phyloP scores from a whole-genome alignment of 306 rosid species.

The Calophaca sinica region DNA sequence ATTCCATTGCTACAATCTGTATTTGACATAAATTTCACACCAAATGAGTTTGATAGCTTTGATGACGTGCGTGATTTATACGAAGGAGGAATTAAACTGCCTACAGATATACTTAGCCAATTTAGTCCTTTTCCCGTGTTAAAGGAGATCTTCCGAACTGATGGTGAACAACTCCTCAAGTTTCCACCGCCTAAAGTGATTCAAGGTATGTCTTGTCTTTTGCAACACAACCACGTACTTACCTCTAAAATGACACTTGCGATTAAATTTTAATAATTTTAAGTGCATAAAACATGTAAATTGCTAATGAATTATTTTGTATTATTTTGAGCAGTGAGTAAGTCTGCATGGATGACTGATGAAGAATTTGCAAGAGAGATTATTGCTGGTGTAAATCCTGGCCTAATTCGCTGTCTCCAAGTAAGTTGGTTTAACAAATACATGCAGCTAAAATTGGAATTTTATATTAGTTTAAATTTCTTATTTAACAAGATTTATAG shows the following conservation, averaged over 20 bases:
- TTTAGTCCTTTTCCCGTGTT: slow-evolving; percentile 56
- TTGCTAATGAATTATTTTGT: no score
- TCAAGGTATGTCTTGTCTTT: slow-evolving; percentile 50
- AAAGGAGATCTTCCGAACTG: slow-evolving; percentile 50
- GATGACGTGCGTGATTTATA: slow-evolving; percentile 63
- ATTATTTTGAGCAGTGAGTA: slow-evolving; percentile 45
- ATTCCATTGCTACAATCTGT: slow-evolving; percentile 47
- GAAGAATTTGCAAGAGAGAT: slow-evolving; percentile 77
- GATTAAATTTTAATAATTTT: neutral
- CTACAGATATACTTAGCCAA: slow-evolving; percentile 41
- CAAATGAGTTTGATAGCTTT: slow-evolving; percentile 62
- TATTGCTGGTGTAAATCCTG: slow-evolving; percentile 68
- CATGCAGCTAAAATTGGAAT: neutral
- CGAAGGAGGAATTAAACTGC: slow-evolving; percentile 68
- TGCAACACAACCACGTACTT: neutral
- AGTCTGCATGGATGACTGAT: slow-evolving; percentile 71
- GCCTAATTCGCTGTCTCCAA: slow-evolving; percentile 43
- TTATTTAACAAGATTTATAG: neutral
- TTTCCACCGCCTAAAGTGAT: slow-evolving; percentile 71
- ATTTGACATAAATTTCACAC: slow-evolving; percentile 35
- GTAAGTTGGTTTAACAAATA: slow-evolving; percentile 19
- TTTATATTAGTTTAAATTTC: neutral
- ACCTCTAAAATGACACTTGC: neutral
- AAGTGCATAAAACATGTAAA: no score
- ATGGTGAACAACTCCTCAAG: slow-evolving; percentile 61